Base-by-base conservation (phyloP, 2,329 filamentous ascomycete species). In the Atkinsonella hypoxylon region DNA sequence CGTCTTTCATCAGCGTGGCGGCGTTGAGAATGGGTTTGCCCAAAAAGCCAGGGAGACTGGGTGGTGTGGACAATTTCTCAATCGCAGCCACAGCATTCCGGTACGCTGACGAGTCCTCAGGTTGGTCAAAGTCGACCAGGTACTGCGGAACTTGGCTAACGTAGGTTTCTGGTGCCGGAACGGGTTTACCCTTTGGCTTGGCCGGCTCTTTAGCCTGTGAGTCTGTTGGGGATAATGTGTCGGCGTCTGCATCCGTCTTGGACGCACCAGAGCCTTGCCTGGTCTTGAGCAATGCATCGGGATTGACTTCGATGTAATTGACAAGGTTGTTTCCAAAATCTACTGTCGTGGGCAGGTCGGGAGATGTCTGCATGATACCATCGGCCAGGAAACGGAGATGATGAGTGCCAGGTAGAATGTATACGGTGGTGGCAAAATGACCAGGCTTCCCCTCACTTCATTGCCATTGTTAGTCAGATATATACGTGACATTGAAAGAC, bases 261-360 rank as follows among this genome's bases (percentile, higher is more conserved):
- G 59, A 57, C 13, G 36, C 30, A 31, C 45, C 43, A 38, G 54
- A 41, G 22, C 58, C 59, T 31, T 58, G 54, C 45, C 66, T 56
- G 20, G 59, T 56, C n/a, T 55, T 61, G 26, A 64, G 62, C 11
- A 74, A 72, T 31, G 83, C 68, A 61, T 90, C 85, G 36, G 87
- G 81, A 60, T 79, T 87, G 55, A 97, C 87, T 71, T 98, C 93
- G 62, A 98, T 88, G 65, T 97, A 98, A 70, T 98, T 98, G 68
- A 98, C 91, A 17, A 98, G 76, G 64, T 95, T 95, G 70, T 97
- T 97, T 56, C 89, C 94, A 66, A 94, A 96, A 66, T 98, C 93
- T 52, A 98, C 93, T 1, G 93, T 95, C 0, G 93, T 97, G 13
- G 93, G 91, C 50, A 96, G 75, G 56, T 86, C 81, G 53, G 87